phyloP scores from a whole-genome alignment of 345 rosid species.

The Anastatica hierochuntica region DNA sequence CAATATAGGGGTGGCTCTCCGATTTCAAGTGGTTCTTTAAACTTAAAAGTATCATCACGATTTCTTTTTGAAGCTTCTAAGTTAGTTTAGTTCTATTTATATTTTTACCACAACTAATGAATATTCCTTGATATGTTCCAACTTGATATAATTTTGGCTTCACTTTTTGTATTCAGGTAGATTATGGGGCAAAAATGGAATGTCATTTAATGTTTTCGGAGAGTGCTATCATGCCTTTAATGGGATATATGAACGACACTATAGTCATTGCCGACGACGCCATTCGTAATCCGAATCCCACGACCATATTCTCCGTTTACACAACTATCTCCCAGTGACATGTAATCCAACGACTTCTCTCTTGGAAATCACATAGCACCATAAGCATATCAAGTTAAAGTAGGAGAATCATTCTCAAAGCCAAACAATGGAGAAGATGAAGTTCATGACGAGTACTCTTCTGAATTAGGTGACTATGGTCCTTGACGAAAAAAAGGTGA shows the following conservation, averaged over 20 bases:
- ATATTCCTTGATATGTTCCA: conserved; percentile 14
- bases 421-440: conserved; percentile 4
- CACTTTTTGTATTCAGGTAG: conserved; percentile 48
- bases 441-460: not conserved
- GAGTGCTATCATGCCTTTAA: conserved; percentile 77
- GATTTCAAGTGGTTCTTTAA: too few species aligned
- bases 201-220: conserved; percentile 59
- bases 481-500: too few species aligned
- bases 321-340: conserved; percentile 26
- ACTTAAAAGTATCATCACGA: too few species aligned
- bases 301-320: conserved; percentile 21
- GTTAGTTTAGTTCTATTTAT: conserved; percentile 24
- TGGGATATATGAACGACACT: conserved; percentile 31
- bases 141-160: conserved; percentile 10
- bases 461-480: conserved; percentile 24
- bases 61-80: too few species aligned
- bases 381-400: not conserved
- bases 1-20: too few species aligned
- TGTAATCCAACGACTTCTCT: conserved; percentile 24
- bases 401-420: conserved; percentile 30
- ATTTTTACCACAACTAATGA: not conserved
- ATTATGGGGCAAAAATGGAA: conserved; percentile 57
- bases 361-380: conserved; percentile 23
- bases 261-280: conserved; percentile 40
- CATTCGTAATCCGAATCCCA: conserved; percentile 7